Conservation (phyloP, 768 basidiomycete genomes). For the Tricholoma flavovirens region DNA sequence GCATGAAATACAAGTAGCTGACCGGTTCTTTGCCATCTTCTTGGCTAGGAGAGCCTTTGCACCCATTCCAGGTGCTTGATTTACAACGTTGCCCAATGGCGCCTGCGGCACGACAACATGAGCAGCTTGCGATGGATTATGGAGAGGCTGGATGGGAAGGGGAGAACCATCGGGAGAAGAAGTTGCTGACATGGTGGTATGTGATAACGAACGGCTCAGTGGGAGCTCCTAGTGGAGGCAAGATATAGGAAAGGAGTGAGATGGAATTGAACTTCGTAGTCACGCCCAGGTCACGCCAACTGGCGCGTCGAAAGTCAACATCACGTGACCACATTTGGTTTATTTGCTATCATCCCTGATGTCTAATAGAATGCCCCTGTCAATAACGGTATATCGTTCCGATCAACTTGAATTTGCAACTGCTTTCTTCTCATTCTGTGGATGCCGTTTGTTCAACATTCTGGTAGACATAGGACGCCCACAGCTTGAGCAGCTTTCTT, state of each 20-base stretch:
- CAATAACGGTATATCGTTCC: too few species aligned
- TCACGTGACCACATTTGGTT: neutral
- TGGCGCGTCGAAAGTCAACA: neutral
- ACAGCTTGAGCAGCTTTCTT: neutral
- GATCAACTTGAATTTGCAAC: too few species aligned
- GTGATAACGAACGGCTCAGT: too few species aligned
- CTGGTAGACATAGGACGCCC: too few species aligned
- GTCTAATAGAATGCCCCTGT: neutral
- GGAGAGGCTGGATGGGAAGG: constrained; percentile 72
- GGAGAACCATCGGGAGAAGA: constrained; percentile 66
- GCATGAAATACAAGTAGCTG: constrained; percentile 25
- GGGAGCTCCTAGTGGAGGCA: too few species aligned
- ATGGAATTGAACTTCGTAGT: neutral
- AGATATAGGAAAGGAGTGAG: neutral
- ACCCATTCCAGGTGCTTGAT: constrained; percentile 67
- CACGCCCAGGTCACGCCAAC: too few species aligned
- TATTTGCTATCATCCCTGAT: neutral
- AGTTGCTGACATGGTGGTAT: constrained; percentile 45
- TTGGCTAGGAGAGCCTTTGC: constrained; percentile 91
- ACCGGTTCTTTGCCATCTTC: constrained; percentile 88
- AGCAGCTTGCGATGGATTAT: constrained; percentile 79
- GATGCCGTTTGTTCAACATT: too few species aligned
- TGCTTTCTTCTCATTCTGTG: too few species aligned
- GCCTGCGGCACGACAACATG: constrained; percentile 74
- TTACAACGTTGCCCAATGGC: constrained; percentile 63